phyloP scores from a whole-genome alignment of 1,284 basidiomycete species.

The Trichosporon sp. region DNA sequence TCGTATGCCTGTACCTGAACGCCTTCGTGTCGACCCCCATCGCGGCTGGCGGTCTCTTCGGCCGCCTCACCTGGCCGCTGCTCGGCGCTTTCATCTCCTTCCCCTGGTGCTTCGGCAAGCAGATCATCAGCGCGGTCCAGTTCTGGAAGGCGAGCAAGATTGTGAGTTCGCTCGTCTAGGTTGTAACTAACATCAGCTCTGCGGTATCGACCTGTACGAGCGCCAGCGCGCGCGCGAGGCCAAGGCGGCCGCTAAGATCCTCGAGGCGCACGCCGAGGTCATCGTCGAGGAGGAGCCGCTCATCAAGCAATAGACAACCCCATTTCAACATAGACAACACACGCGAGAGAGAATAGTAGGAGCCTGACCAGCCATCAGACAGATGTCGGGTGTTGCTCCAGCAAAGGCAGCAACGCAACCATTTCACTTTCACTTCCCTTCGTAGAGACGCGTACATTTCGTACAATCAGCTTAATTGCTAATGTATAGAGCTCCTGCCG shows the following conservation, averaged over 20 bases:
- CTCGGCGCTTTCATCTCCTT: constrained; percentile 68
- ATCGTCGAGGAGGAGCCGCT: constrained; percentile 18
- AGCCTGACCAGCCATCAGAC: background rate
- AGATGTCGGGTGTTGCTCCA: background rate
- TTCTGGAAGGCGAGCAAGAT: constrained; percentile 99
- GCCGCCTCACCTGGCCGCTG: constrained; percentile 72
- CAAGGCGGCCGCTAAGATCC: background rate
- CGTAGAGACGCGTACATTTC: constrained; percentile 5
- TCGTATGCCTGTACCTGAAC: constrained; percentile 92
- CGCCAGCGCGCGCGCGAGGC: constrained; percentile 67
- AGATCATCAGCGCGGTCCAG: constrained; percentile 93
- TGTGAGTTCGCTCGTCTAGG: constrained; percentile 41
- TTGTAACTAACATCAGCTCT: constrained; percentile 59
- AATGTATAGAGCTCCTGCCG: constrained; percentile 12
- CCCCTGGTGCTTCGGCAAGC: constrained; percentile 80
- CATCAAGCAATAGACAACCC: constrained; percentile 6
- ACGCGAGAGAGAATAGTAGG: background rate
- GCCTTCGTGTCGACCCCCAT: constrained; percentile 69
- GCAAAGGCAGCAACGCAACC: no score
- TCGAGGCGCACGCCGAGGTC: constrained; percentile 12
- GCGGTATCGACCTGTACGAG: constrained; percentile 84
- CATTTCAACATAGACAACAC: constrained; percentile 8
- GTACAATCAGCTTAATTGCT: background rate
- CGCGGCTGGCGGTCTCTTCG: constrained; percentile 33
- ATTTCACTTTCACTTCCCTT: background rate